Evolutionary conservation across 352 stramenopile genomes (phyloP).

Genomic region (Hyaloperonospora brassicae): DNA sequence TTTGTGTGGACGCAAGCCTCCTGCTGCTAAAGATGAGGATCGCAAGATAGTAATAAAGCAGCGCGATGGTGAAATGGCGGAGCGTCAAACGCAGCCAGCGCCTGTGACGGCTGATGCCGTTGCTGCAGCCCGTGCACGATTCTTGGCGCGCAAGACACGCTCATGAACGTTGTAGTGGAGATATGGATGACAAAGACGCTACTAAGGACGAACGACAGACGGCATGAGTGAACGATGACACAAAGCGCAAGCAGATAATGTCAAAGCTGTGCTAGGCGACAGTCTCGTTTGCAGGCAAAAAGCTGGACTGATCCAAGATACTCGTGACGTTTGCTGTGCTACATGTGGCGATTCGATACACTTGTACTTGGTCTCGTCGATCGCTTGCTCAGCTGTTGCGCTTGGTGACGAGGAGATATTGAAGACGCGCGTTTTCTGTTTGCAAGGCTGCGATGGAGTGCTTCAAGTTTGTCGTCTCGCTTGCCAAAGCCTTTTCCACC

Average conservation of each 20-base stretch:
- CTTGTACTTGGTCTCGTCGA: no score
- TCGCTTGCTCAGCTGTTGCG: background rate
- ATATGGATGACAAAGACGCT: background rate
- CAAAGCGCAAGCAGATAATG: no score
- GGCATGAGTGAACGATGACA: no score
- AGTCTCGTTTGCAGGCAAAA: no score
- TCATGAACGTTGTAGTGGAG: background rate
- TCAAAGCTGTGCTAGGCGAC: no score
- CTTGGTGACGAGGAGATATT: background rate
- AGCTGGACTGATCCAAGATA: no score
- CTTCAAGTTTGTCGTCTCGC: conserved; percentile 11
- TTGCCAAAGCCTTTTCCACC: conserved; percentile 10
- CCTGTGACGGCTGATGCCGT: conserved; percentile 26
- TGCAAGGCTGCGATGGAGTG: conserved; percentile 5
- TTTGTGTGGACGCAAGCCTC: conserved; percentile 34
- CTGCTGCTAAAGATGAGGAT: conserved; percentile 3
- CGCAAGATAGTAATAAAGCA: background rate
- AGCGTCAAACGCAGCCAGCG: conserved; percentile 3
- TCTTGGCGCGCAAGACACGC: conserved; percentile 33
- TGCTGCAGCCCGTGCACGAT: conserved; percentile 35
- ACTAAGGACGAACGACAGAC: no score
- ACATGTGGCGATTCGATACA: no score
- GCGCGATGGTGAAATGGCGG: background rate
- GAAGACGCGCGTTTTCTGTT: conserved; percentile 4
- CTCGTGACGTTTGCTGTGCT: no score